Conservation (phyloP, 176 grass and related monocot genomes). For the Panicum miliaceum region DNA sequence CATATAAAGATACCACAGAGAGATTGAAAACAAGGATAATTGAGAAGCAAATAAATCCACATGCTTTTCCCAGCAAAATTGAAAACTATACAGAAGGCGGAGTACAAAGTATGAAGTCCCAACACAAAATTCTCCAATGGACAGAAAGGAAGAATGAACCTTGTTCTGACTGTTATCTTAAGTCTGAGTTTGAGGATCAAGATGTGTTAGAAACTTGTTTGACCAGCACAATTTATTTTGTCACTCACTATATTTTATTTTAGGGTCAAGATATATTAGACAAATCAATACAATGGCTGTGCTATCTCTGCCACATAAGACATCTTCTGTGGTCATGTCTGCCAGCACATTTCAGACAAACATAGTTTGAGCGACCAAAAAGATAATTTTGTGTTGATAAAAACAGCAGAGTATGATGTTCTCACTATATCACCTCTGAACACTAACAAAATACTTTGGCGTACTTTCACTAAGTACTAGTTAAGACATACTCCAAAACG, state of each 20-base stretch:
- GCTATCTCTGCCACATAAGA: background rate
- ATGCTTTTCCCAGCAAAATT: conserved; percentile 1
- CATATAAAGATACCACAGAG: conserved; percentile 2
- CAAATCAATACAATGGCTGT: background rate
- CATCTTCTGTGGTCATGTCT: background rate
- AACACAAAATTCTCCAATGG: conserved; percentile 5
- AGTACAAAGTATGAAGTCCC: background rate
- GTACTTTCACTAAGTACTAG: background rate
- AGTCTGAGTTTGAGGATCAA: background rate
- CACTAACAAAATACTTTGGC: background rate
- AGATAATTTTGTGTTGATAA: conserved; percentile 20
- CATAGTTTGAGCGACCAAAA: background rate
- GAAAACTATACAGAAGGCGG: background rate
- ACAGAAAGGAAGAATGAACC: background rate
- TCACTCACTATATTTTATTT: background rate
- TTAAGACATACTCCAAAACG: conserved; percentile 5
- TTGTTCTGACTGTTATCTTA: background rate
- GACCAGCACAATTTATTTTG: background rate
- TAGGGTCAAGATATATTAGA: background rate
- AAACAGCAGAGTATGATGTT: background rate
- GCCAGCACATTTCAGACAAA: background rate
- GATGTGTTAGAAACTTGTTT: background rate
- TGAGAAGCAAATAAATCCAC: background rate
- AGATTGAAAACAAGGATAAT: background rate
- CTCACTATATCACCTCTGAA: conserved; percentile 18